Base-by-base conservation (phyloP, 176 grass and related monocot genomes). In the Hyparrhenia diplandra region DNA sequence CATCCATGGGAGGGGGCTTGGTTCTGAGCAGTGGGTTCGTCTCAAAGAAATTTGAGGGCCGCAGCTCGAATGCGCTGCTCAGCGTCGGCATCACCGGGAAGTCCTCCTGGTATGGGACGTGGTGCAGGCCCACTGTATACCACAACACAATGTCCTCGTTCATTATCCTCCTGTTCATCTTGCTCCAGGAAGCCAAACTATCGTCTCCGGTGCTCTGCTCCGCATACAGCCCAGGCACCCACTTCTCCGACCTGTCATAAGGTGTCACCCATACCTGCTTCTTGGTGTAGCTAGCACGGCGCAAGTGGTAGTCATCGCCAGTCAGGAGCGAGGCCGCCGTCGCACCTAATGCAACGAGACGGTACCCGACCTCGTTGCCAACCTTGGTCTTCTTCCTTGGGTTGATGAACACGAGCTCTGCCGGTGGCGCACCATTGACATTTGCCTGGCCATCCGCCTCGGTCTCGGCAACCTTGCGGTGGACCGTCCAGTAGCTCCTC, bases 401-500 rank as follows among this genome's bases (percentile, higher is more conserved):
- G 84, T 97, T 97, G 6, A 93, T 67, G 37, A 91, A 73, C 69
- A 89, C 18, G 46, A 93, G 82, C 43, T 46, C 43, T 46, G 83
- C 85, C 16, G 75, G 59, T 0, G 1, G 55, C n/a, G 57, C 83
- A 18, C 43, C 61, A 23, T 75, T 45, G 46, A 93, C 3, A 13
- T 85, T 67, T 43, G 89, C 77, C 13, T 41, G 72, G 5, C 65
- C 91, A 4, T 93, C 91, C 0, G 81, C 75, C 83, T 97, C 91
- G 0, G 69, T 91, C 81, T 87, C 73, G 2, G 86, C 88, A 16
- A 90, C 90, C 52, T 91, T 84, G 8, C 67, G 86, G 13, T 13
- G 55, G n/a, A 97, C 81, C 1, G 89, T 92, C 91, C 89, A 97
- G 85, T 97, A 97, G 77, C 89, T 97, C 77, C 39, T 72, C 75